Evolutionary conservation across 2,329 filamentous ascomycete genomes (phyloP).

Genomic region (Diaporthe batatas): DNA sequence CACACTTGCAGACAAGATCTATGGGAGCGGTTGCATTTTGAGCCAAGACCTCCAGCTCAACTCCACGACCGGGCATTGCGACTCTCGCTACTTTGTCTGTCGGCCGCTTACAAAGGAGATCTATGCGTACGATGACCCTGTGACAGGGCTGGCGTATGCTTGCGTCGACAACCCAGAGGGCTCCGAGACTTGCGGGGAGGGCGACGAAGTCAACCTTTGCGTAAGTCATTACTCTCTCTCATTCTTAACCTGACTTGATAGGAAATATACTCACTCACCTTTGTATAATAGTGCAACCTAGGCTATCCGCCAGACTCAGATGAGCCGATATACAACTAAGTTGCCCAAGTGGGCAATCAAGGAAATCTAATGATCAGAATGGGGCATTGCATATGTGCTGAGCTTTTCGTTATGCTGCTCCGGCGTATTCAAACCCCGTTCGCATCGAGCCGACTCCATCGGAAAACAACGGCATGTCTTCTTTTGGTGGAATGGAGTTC

Average conservation of each 20-base stretch:
- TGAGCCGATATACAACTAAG: conserved; percentile 4
- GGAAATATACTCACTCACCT: neutral
- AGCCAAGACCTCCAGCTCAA: conserved; percentile 19
- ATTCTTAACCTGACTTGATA: no score
- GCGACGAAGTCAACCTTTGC: neutral
- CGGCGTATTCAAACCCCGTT: neutral
- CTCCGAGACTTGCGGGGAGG: neutral
- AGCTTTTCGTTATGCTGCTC: neutral
- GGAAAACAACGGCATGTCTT: neutral
- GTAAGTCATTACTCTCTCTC: neutral
- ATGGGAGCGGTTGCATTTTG: conserved; percentile 13
- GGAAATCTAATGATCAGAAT: no score
- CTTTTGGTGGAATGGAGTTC: neutral
- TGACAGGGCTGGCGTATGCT: conserved; percentile 32
- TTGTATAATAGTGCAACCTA: neutral
- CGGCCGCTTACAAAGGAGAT: conserved; percentile 15
- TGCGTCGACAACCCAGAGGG: conserved; percentile 15
- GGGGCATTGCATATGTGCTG: no score
- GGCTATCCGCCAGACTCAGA: conserved; percentile 12
- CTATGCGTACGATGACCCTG: conserved; percentile 35
- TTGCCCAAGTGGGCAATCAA: no score
- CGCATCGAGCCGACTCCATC: neutral
- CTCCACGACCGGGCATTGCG: conserved; percentile 24
- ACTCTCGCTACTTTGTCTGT: conserved; percentile 36
- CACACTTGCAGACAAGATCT: conserved; percentile 23